Conservation (phyloP, 1,284 basidiomycete genomes). For the Amylostereum areolatum region DNA sequence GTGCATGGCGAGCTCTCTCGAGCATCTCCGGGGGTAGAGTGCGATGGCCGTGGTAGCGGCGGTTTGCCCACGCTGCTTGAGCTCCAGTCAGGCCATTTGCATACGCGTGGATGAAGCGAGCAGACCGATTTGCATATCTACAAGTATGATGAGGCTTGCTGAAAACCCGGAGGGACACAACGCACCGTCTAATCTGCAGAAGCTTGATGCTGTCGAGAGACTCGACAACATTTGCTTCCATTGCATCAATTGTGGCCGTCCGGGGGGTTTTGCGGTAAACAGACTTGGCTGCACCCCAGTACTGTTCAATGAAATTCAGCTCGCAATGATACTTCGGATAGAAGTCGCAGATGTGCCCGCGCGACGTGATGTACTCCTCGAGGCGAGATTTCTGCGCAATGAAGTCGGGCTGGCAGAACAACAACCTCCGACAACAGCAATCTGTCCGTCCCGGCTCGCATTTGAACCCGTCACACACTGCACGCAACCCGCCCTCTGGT, state of each 20-base stretch:
- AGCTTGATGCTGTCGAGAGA: not conserved
- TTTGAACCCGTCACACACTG: constrained; percentile 17
- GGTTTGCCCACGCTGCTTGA: not conserved
- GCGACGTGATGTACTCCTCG: constrained; percentile 7
- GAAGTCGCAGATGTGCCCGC: constrained; percentile 8
- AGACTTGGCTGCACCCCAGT: constrained; percentile 16
- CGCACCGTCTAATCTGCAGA: not conserved
- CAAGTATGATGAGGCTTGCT: not conserved
- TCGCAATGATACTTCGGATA: constrained; percentile 11
- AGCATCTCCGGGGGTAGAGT: not conserved
- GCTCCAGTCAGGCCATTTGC: not conserved
- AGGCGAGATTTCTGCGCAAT: constrained; percentile 13
- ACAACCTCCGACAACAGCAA: constrained; percentile 20
- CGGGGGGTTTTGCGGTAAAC: not conserved
- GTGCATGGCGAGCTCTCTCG: too few species aligned
- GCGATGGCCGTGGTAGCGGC: not conserved
- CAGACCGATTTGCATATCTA: not conserved
- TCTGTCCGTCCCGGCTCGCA: constrained; percentile 10
- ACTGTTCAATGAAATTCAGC: constrained; percentile 20
- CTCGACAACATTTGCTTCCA: not conserved
- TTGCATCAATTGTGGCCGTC: not conserved
- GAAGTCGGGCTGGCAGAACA: constrained; percentile 24
- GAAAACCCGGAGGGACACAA: not conserved
- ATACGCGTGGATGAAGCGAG: not conserved
- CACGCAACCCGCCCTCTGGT: not conserved